Percentiles rank a stretch among this genome's conserved stretches.
Conservation (phyloP, 345 rosid species). For the Lepidium didymum region DNA sequence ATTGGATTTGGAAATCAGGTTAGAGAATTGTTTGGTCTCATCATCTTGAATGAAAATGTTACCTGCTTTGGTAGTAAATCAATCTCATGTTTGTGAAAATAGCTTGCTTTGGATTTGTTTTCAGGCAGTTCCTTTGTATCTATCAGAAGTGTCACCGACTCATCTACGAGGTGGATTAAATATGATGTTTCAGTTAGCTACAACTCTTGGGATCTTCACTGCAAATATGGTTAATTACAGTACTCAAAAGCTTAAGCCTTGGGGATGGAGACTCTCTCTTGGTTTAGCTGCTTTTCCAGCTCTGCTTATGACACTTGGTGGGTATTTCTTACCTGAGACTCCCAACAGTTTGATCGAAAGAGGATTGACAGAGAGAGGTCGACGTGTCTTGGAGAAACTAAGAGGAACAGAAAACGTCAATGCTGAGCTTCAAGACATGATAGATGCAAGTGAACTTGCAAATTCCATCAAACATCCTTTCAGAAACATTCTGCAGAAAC, state of each 20-base stretch:
- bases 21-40: background rate
- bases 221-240: constrained; percentile 93
- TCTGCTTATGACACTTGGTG: constrained; percentile 73
- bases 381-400: constrained; percentile 55
- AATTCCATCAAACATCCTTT: constrained; percentile 82
- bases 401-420: constrained; percentile 64
- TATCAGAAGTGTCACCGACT: constrained; percentile 92
- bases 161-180: constrained; percentile 89
- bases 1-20: constrained; percentile 99
- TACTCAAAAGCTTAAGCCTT: constrained; percentile 66
- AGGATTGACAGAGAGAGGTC: constrained; percentile 51
- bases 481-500: constrained; percentile 63
- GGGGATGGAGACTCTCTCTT: constrained; percentile 98
- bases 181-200: constrained; percentile 95
- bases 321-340: constrained; percentile 67
- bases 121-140: constrained; percentile 78
- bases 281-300: constrained; percentile 90
- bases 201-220: constrained; percentile 74
- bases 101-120: background rate
- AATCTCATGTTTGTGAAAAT: background rate
- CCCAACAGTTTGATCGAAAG: constrained; percentile 86
- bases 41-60: background rate
- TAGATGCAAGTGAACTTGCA: constrained; percentile 83
- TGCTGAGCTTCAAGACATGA: constrained; percentile 82
- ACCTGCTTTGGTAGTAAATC: background rate